Percentiles rank a stretch among this genome's conserved stretches.
These are phyloP conservation scores for Rauvolfia tetraphylla DNA, from an alignment of 257 asterid species.

Conservation along the genomic window DNA sequence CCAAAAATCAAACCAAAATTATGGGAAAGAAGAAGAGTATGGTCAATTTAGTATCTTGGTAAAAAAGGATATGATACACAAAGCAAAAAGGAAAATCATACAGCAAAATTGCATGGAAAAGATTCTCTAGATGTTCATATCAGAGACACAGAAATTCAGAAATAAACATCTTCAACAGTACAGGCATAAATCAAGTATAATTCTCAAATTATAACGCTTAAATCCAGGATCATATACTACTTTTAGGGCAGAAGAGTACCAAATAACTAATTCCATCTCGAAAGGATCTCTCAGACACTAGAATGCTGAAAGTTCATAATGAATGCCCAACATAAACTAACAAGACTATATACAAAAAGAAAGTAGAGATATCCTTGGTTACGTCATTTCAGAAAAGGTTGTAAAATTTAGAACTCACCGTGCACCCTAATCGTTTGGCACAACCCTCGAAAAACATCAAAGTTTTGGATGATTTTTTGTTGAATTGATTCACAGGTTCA, in stretches of 20 bases:
- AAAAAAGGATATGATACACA: background rate
- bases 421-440: constrained; percentile 94
- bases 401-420: constrained; percentile 42
- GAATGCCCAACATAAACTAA: background rate
- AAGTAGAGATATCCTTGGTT: background rate
- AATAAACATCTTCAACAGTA: background rate
- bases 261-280: background rate
- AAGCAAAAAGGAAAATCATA: background rate
- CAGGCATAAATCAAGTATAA: background rate
- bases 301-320: background rate
- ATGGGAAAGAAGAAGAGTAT: background rate
- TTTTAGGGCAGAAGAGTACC: background rate
- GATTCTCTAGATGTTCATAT: background rate
- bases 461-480: constrained; percentile 75
- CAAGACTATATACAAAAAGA: background rate
- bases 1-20: background rate
- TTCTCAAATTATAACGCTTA: background rate
- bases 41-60: background rate
- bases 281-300: constrained; percentile 1
- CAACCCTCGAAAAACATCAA: constrained; percentile 97
- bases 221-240: background rate
- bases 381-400: background rate
- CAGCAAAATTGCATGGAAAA: background rate
- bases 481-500: constrained; percentile 61
- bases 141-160: background rate